phyloP scores from a whole-genome alignment of 2,329 filamentous ascomycete species.

The Aurifilum marmelostoma region DNA sequence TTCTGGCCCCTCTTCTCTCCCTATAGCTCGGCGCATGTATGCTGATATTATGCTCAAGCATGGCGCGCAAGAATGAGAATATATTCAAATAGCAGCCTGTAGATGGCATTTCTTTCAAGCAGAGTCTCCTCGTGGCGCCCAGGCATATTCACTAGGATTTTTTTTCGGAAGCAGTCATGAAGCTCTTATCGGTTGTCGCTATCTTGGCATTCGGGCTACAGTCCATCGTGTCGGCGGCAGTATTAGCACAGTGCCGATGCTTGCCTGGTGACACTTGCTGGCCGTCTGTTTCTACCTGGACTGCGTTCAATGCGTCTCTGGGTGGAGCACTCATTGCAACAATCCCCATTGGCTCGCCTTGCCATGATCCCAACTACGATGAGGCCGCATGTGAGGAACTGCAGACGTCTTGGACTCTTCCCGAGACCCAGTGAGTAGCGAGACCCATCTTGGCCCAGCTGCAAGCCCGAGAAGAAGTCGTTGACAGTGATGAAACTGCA shows the following conservation, averaged over 20 bases:
- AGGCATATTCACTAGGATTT: background rate
- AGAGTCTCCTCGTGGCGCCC: background rate
- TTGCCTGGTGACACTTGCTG: constrained; percentile 42
- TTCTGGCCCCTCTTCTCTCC: background rate
- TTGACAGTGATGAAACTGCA: constrained; percentile 18
- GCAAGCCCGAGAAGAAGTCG: too few species aligned
- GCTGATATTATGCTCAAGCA: background rate
- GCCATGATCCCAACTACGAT: constrained; percentile 48
- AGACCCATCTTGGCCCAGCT: background rate
- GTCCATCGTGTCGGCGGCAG: constrained; percentile 26
- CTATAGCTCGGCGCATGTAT: background rate
- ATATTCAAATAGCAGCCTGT: background rate
- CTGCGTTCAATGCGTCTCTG: constrained; percentile 51
- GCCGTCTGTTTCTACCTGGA: constrained; percentile 49
- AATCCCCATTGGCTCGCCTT: constrained; percentile 49
- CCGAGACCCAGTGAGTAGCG: constrained; percentile 41
- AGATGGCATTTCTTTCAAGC: background rate
- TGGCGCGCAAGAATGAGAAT: background rate
- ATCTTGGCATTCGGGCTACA: background rate
- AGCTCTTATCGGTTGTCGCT: background rate
- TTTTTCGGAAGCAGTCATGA: background rate
- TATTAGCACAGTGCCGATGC: constrained; percentile 47
- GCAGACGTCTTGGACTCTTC: constrained; percentile 41
- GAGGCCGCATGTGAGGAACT: constrained; percentile 41
- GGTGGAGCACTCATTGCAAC: constrained; percentile 52